A percentile compares a stretch with the other conserved stretches of the same genome.
Evolutionary conservation across 768 basidiomycete genomes (phyloP).

Genomic region (Baorangia bicolor): DNA sequence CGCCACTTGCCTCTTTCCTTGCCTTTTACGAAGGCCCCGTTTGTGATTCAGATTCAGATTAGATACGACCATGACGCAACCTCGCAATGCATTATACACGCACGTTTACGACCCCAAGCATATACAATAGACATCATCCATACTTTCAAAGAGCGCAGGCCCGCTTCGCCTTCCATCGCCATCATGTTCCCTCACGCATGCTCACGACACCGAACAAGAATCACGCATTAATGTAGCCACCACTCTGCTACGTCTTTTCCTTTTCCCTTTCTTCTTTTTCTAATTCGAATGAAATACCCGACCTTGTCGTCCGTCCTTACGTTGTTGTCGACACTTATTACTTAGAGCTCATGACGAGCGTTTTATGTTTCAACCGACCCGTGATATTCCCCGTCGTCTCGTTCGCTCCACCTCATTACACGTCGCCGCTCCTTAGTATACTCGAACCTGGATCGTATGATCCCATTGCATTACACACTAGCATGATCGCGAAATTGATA

Average conservation of each 20-base stretch:
- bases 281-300: constrained; percentile 14
- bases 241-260: not conserved
- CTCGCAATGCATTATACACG: constrained; percentile 29
- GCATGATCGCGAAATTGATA: not conserved
- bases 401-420: not conserved
- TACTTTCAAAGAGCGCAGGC: constrained; percentile 10
- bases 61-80: constrained; percentile 28
- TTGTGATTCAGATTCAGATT: not conserved
- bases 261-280: not conserved
- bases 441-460: not conserved
- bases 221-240: constrained; percentile 13
- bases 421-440: not conserved
- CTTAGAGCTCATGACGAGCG: not conserved
- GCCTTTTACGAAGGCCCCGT: too few species aligned
- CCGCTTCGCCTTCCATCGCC: constrained; percentile 4
- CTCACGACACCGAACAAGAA: constrained; percentile 15
- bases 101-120: constrained; percentile 24
- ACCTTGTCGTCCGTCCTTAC: constrained; percentile 17
- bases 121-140: constrained; percentile 25
- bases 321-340: constrained; percentile 1
- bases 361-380: not conserved
- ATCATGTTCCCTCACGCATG: constrained; percentile 15
- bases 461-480: not conserved
- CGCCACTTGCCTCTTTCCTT: constrained; percentile 5
- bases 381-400: not conserved